Conservation (phyloP, 2,329 filamentous ascomycete species). For the Cryphonectria nitschkei region DNA sequence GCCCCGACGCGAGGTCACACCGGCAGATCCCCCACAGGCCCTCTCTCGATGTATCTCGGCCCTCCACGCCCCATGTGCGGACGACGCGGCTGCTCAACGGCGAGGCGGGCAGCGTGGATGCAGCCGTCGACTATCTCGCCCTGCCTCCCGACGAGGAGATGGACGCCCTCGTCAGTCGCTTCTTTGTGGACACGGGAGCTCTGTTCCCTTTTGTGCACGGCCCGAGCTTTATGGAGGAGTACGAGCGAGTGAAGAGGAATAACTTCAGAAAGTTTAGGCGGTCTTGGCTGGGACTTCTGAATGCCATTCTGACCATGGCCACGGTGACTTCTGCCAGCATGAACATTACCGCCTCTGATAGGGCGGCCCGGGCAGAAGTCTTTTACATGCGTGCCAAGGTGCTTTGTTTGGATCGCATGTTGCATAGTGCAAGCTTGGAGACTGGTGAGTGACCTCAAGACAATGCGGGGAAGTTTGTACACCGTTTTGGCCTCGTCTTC, state of each 20-base stretch:
- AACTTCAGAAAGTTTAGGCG: conserved; percentile 42
- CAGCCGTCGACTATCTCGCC: conserved; percentile 9
- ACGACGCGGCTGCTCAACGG: not conserved
- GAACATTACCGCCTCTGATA: conserved; percentile 39
- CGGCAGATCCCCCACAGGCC: conserved; percentile 16
- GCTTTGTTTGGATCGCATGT: conserved; percentile 47
- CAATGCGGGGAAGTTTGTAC: not conserved
- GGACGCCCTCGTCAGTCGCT: conserved; percentile 25
- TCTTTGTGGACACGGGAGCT: conserved; percentile 32
- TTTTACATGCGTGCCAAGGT: conserved; percentile 49
- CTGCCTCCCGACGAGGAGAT: conserved; percentile 29
- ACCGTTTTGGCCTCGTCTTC: not conserved
- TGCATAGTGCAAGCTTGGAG: conserved; percentile 49
- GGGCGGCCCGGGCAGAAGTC: conserved; percentile 46
- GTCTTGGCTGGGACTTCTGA: conserved; percentile 55
- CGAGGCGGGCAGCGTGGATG: conserved; percentile 4
- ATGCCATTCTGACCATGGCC: conserved; percentile 54
- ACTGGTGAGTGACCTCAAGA: conserved; percentile 37
- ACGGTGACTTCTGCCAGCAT: conserved; percentile 39
- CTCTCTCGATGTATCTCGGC: conserved; percentile 27
- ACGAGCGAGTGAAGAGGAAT: conserved; percentile 24
- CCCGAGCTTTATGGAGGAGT: conserved; percentile 29
- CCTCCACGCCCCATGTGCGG: conserved; percentile 10
- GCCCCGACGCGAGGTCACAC: not conserved
- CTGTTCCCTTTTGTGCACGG: conserved; percentile 33